Conservation (phyloP, 805 yeast species). For the Brettanomyces bruxellensis region DNA sequence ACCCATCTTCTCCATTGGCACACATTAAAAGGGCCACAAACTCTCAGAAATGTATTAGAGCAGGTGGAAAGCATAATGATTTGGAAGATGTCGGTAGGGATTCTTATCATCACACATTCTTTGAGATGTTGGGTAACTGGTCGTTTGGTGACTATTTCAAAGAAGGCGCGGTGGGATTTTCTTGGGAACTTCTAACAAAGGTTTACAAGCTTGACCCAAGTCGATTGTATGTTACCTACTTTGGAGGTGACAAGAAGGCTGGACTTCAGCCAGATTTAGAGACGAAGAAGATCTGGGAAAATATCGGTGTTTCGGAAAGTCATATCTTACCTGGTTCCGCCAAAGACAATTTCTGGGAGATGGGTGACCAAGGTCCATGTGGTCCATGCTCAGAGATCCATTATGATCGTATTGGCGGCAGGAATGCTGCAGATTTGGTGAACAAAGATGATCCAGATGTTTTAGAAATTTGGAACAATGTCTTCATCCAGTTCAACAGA, state of each 20-base stretch:
- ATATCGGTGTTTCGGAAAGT: conserved; percentile 81
- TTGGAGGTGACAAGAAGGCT: conserved; percentile 79
- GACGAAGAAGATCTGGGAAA: conserved; percentile 80
- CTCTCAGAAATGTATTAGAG: conserved; percentile 97
- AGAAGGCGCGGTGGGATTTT: conserved; percentile 77
- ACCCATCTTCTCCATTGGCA: conserved; percentile 84
- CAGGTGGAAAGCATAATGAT: conserved; percentile 98
- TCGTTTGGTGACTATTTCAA: conserved; percentile 99
- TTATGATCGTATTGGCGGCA: conserved; percentile 96
- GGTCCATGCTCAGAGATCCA: conserved; percentile 99
- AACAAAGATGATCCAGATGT: conserved; percentile 98
- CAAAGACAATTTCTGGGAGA: conserved; percentile 97
- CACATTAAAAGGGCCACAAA: conserved; percentile 81
- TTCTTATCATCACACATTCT: conserved; percentile 96
- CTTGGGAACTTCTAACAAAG: conserved; percentile 86
- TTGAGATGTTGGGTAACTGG: conserved; percentile 99
- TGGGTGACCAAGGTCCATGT: conserved; percentile 99
- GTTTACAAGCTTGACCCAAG: conserved; percentile 73
- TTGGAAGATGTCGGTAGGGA: conserved; percentile 98
- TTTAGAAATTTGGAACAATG: conserved; percentile 95
- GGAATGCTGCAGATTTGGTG: conserved; percentile 87
- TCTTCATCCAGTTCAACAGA: conserved; percentile 93
- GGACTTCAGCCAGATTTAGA: conserved; percentile 92
- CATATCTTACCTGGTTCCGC: conserved; percentile 90
- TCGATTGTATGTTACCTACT: conserved; percentile 90